Evolutionary conservation across 257 asterid species (phyloP).

Genomic region (Paraleonurus japonicus): DNA sequence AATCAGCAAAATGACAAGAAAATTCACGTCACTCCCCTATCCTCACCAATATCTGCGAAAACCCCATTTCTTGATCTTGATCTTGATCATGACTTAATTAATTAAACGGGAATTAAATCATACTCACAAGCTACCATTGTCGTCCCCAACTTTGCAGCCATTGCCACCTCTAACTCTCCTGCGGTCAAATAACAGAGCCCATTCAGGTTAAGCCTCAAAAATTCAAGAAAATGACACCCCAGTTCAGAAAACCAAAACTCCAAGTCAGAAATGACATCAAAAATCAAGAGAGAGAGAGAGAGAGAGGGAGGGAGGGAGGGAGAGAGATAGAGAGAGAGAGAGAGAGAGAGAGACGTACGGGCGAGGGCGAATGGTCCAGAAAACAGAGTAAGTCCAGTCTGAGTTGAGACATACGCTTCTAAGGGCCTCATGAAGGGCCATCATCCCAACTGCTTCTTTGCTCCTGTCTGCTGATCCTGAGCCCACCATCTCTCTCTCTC

Average conservation of each 20-base stretch:
- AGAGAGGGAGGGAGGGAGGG: conserved; percentile 4
- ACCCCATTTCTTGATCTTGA: not conserved
- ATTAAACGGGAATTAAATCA: conserved; percentile 7
- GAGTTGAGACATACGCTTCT: conserved; percentile 90
- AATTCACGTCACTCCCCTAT: conserved; percentile 22
- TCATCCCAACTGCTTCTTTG: conserved; percentile 99
- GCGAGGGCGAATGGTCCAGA: conserved; percentile 99
- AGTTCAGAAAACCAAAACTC: not conserved
- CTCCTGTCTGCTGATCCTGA: conserved; percentile 94
- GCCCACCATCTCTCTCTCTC: conserved; percentile 79
- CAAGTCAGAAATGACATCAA: not conserved
- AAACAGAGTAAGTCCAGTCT: conserved; percentile 99
- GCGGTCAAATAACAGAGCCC: conserved; percentile 31
- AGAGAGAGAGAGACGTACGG: conserved; percentile 49
- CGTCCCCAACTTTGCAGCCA: conserved; percentile 98
- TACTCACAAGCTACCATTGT: conserved; percentile 97
- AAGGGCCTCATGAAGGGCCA: conserved; percentile 99
- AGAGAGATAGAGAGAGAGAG: conserved; percentile 10
- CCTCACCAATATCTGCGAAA: not conserved
- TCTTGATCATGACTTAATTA: not conserved
- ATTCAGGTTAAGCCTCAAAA: conserved; percentile 1
- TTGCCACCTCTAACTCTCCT: conserved; percentile 96
- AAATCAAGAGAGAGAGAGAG: conserved; percentile 16
- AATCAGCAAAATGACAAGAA: not conserved
- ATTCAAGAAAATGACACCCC: not conserved